Evolutionary conservation across 2,329 filamentous ascomycete genomes (phyloP).

Genomic region (Dactylonectria macrodidyma): DNA sequence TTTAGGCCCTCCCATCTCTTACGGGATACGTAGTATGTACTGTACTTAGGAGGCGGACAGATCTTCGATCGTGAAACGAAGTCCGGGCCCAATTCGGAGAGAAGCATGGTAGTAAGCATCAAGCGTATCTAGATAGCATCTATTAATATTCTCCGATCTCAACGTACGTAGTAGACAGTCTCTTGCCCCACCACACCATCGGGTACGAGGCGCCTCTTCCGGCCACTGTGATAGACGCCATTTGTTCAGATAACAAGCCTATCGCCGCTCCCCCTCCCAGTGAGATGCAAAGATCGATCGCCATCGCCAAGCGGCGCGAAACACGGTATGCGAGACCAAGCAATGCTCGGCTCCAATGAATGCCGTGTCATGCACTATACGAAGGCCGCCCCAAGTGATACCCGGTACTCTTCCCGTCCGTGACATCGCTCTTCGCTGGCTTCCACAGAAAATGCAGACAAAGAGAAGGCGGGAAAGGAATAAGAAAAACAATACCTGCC

Average conservation of each 20-base stretch:
- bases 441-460: neutral
- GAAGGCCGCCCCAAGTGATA: neutral
- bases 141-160: neutral
- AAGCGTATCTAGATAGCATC: neutral
- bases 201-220: neutral
- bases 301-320: neutral
- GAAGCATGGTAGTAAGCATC: neutral
- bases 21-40: neutral
- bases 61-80: neutral
- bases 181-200: neutral
- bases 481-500: neutral
- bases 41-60: neutral
- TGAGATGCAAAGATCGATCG: neutral
- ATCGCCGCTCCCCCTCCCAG: neutral
- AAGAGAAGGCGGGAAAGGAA: neutral
- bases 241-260: neutral
- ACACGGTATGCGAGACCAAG: neutral
- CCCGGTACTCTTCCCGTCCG: neutral
- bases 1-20: neutral
- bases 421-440: neutral
- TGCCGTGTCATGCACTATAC: neutral
- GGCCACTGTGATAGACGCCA: neutral
- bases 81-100: neutral
- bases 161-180: neutral
- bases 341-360: neutral